These are phyloP conservation scores for Fragaria iinumae DNA, from an alignment of 306 rosid genomes.

Conservation along the genomic window DNA sequence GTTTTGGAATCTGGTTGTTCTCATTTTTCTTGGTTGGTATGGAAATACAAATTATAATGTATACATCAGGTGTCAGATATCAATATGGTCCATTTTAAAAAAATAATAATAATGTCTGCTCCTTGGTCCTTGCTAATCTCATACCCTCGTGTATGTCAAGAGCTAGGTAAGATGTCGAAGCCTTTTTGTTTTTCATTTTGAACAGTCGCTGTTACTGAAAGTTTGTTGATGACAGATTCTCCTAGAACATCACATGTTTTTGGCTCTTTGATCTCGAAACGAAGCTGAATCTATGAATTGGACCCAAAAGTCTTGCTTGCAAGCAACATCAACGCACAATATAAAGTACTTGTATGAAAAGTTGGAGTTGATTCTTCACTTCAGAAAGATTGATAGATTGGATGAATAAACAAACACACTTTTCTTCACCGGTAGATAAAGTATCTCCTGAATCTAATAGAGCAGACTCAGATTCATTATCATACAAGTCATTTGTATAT, in stretches of 20 bases:
- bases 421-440: background rate
- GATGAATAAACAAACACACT: background rate
- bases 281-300: background rate
- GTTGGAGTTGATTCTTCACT: background rate
- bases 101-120: background rate
- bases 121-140: background rate
- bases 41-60: background rate
- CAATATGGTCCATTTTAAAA: background rate
- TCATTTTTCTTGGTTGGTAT: background rate
- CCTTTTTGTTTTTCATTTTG: background rate
- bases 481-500: background rate
- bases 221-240: background rate
- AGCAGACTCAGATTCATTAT: background rate
- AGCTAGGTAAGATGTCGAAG: background rate
- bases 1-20: background rate
- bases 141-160: background rate
- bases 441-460: background rate
- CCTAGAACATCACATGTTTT: background rate
- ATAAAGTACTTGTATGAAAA: background rate
- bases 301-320: background rate
- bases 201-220: background rate
- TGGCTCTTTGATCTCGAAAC: background rate
- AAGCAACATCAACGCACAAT: constrained; percentile 3
- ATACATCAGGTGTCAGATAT: background rate
- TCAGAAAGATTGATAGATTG: background rate